These are phyloP conservation scores for Bacidia gigantensis DNA, from an alignment of 495 filamentous ascomycete species.

Conservation along the genomic window DNA sequence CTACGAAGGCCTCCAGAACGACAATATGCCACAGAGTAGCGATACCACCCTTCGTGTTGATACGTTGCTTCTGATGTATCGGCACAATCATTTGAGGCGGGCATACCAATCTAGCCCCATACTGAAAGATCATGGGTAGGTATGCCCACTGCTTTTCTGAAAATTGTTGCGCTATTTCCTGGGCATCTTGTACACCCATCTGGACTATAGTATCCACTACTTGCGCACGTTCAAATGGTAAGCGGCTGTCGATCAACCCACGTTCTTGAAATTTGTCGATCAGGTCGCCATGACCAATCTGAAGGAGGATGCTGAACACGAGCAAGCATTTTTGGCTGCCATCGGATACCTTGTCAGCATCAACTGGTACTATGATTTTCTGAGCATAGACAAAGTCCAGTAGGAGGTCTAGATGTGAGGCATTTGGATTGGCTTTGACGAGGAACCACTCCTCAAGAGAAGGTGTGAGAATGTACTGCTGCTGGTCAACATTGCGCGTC, in stretches of 20 bases:
- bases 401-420: no score
- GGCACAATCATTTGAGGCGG: conserved; percentile 20
- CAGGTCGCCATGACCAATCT: conserved; percentile 18
- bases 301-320: conserved; percentile 25
- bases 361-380: no score
- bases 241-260: conserved; percentile 12
- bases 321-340: conserved; percentile 14
- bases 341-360: not conserved
- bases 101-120: conserved; percentile 11
- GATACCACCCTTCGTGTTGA: conserved; percentile 24
- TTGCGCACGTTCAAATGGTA: not conserved
- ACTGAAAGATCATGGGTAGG: conserved; percentile 18
- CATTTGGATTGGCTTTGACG: no score
- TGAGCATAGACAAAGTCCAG: no score
- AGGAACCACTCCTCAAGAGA: no score
- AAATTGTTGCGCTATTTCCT: not conserved
- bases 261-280: conserved; percentile 19
- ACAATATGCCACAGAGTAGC: conserved; percentile 23
- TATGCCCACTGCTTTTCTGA: conserved; percentile 17
- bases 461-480: no score
- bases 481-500: no score
- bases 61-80: conserved; percentile 17
- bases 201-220: not conserved
- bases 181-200: not conserved
- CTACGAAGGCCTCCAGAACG: conserved; percentile 23